Evolutionary conservation across 2,329 filamentous ascomycete species (phyloP), one percentile per base, ranked within the genome.

Genomic region (Colletotrichum orbiculare): DNA sequence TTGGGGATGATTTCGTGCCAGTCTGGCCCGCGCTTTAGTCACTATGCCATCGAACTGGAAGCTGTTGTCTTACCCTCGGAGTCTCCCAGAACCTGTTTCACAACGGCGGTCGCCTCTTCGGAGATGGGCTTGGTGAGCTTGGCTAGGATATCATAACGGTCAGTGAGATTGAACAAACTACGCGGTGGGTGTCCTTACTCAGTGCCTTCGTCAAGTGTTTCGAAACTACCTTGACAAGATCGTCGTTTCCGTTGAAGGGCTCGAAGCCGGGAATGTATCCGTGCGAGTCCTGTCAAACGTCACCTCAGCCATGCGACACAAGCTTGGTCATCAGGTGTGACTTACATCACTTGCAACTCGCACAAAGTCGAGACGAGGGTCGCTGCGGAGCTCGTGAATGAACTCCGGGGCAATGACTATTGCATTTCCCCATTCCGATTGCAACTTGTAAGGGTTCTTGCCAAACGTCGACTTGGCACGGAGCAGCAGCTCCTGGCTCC

Each of bases 1-100:
- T 57, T 54, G 13, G 60, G 57, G 2, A 38, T 50, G 2, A 69
- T 62, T 11, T 65, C 41, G 49, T 69, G 64, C 67, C 68, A 69
- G 33, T 68, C 66, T 69, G 5, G 8, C 15, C 9, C 2, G 11
- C 1, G 25, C 6, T 8, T 8, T 15, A 33, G 10, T 3, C 12
- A 11, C 2, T 11, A 2, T 11, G 12, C 12, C 1, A 13, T 11
- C 1, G 6, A 42, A 1, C n/a, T 5, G 2, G 1, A 1, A 6
- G 11, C 37, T 0, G 12, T 9, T 7, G 25, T 38, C 7, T 15
- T 25, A 61, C 50, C 62, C 2, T 37, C 47, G 2, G 39, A 50
- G 13, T 65, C 57, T 2, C 49, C 39, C 2, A 65, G 12, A 1
- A 61, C 25, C 6, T 61, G 38, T 1, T 50, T 38, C 17, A 65